phyloP scores from a whole-genome alignment of 345 rosid species.

The Dipteronia dyeriana region DNA sequence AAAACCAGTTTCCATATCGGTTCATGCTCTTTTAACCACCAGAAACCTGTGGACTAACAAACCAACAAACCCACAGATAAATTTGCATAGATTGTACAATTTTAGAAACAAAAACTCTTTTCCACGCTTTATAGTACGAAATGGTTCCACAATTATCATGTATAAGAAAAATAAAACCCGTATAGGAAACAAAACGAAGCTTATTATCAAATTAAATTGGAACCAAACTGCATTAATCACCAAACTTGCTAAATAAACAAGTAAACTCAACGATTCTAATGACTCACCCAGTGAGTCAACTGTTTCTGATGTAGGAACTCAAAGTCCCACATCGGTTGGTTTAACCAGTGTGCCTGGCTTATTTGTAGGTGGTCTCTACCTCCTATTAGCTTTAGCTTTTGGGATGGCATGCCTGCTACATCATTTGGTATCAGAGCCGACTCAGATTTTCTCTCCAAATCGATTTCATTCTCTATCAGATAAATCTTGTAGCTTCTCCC shows the following conservation, averaged over 20 bases:
- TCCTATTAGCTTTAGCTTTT: too few species aligned
- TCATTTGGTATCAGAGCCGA: too few species aligned
- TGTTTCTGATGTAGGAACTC: too few species aligned
- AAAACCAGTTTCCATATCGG: conserved; percentile 37
- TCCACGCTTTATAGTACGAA: conserved; percentile 42
- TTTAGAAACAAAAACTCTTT: conserved; percentile 33
- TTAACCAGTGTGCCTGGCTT: too few species aligned
- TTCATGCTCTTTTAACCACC: conserved; percentile 53
- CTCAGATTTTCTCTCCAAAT: conserved; percentile 23
- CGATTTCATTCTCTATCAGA: conserved; percentile 33
- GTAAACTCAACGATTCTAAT: conserved; percentile 33
- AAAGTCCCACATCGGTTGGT: too few species aligned
- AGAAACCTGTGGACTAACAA: conserved; percentile 30
- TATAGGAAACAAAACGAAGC: conserved; percentile 49
- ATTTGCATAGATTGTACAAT: conserved; percentile 28
- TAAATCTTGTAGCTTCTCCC: conserved; percentile 24
- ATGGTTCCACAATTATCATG: conserved; percentile 59
- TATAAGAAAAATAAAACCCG: conserved; percentile 38
- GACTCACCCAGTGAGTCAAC: conserved; percentile 17
- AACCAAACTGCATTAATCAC: conserved; percentile 67
- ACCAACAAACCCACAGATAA: conserved; percentile 25
- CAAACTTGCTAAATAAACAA: conserved; percentile 44
- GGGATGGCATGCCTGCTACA: too few species aligned
- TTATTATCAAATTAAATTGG: conserved; percentile 53
- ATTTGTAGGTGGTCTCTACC: too few species aligned